phyloP scores from a whole-genome alignment of 106 monocot genomes.

The Cymbidium sinense region DNA sequence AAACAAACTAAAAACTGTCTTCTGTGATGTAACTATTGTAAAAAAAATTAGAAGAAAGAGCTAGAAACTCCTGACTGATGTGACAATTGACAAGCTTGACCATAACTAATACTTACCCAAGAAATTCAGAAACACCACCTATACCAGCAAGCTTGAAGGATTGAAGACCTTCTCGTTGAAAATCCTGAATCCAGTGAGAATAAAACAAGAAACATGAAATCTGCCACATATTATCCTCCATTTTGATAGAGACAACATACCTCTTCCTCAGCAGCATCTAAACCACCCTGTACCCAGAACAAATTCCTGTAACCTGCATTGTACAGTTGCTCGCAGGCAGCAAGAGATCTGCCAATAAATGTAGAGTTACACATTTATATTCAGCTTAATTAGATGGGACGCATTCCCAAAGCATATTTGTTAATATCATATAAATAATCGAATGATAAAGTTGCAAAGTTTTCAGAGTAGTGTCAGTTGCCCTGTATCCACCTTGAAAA shows the following conservation, averaged over 20 bases:
- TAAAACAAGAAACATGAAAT: not conserved
- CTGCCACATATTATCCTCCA: not conserved
- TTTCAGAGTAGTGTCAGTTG: not conserved
- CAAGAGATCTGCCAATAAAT: conserved; percentile 66
- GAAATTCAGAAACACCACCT: conserved; percentile 91
- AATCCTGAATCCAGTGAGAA: conserved; percentile 55
- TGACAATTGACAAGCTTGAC: not conserved
- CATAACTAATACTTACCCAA: conserved; percentile 45
- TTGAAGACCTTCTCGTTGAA: conserved; percentile 78
- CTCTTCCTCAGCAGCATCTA: conserved; percentile 97
- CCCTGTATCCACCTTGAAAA: not conserved
- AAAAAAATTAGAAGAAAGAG: too few species aligned
- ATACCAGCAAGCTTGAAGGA: conserved; percentile 93
- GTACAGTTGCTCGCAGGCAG: conserved; percentile 90
- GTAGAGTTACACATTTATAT: conserved; percentile 4
- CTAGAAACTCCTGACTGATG: too few species aligned
- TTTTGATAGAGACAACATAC: conserved; percentile 17
- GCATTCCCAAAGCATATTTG: not conserved
- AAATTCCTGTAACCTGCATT: conserved; percentile 73
- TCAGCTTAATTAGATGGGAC: not conserved
- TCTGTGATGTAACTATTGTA: too few species aligned
- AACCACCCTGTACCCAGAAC: conserved; percentile 97
- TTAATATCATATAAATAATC: not conserved
- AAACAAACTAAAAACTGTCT: too few species aligned
- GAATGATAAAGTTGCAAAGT: not conserved